These are phyloP conservation scores for Periconia sp. DNA, from an alignment of 2,329 filamentous ascomycete genomes.

Conservation along the genomic window DNA sequence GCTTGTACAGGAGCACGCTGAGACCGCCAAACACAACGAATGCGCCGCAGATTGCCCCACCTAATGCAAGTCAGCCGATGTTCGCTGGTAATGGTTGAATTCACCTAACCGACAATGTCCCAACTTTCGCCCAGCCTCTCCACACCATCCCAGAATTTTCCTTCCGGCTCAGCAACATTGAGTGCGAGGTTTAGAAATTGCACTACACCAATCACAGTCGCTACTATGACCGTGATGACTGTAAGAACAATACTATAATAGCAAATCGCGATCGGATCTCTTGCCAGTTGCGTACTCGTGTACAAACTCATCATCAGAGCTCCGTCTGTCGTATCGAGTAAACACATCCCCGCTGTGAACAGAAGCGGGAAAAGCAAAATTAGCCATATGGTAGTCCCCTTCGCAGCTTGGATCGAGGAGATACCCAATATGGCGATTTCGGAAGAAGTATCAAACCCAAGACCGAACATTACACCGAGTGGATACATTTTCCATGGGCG, in stretches of 20 bases:
- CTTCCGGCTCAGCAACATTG: slow-evolving; percentile 75
- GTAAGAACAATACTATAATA: slow-evolving; percentile 94
- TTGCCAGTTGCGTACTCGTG: slow-evolving; percentile 76
- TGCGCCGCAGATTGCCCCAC: slow-evolving; percentile 79
- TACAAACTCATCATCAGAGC: slow-evolving; percentile 96
- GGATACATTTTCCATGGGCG: slow-evolving; percentile 96
- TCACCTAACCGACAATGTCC: slow-evolving; percentile 46
- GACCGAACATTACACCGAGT: slow-evolving; percentile 80
- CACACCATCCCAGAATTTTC: slow-evolving; percentile 91
- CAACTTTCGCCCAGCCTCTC: slow-evolving; percentile 53
- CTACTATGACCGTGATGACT: slow-evolving; percentile 80
- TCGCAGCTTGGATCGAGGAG: slow-evolving; percentile 81
- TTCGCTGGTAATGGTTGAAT: too few species aligned
- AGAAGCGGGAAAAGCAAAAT: slow-evolving; percentile 90
- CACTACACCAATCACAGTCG: slow-evolving; percentile 82
- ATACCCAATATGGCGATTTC: slow-evolving; percentile 93
- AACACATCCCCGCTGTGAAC: slow-evolving; percentile 95
- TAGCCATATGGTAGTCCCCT: slow-evolving; percentile 90
- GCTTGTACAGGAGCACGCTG: slow-evolving; percentile 76
- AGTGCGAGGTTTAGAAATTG: slow-evolving; percentile 81
- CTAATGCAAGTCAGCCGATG: slow-evolving; percentile 24
- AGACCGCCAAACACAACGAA: slow-evolving; percentile 79
- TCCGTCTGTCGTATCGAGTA: slow-evolving; percentile 90
- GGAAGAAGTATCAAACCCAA: slow-evolving; percentile 94
- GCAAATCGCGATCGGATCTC: slow-evolving; percentile 85